Evolutionary conservation across 2,329 filamentous ascomycete genomes (phyloP).

Genomic region (Exophiala xenobiotica): DNA sequence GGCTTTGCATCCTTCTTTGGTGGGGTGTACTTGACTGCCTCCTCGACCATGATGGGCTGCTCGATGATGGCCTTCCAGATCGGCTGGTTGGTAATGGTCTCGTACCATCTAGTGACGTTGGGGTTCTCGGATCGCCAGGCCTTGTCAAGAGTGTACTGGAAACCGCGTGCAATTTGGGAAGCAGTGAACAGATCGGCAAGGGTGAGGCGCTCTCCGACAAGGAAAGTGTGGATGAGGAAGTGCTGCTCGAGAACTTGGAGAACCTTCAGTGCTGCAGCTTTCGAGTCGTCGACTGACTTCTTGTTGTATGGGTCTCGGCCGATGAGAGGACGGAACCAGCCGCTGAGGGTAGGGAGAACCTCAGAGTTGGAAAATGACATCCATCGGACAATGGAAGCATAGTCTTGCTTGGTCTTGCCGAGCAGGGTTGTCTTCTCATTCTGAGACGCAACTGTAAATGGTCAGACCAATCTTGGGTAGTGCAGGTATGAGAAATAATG

Average conservation of each 20-base stretch:
- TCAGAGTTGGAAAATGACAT: constrained; percentile 95
- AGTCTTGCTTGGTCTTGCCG: constrained; percentile 99
- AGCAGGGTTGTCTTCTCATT: constrained; percentile 99
- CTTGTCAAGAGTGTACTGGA: constrained; percentile 93
- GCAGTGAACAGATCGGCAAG: constrained; percentile 89
- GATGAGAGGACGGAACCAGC: constrained; percentile 83
- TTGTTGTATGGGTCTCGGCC: constrained; percentile 92
- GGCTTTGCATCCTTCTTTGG: constrained; percentile 68
- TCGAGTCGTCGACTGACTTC: constrained; percentile 83
- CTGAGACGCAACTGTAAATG: constrained; percentile 80
- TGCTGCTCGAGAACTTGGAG: constrained; percentile 78
- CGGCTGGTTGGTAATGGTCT: constrained; percentile 88
- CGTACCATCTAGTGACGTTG: constrained; percentile 88
- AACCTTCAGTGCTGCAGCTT: constrained; percentile 67
- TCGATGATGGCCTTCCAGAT: constrained; percentile 80
- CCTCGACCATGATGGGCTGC: constrained; percentile 76
- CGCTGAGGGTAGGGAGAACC: constrained; percentile 69
- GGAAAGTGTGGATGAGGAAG: constrained; percentile 89
- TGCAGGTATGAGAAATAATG: constrained; percentile 12
- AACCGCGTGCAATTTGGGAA: constrained; percentile 78
- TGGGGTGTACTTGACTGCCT: constrained; percentile 69
- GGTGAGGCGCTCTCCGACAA: constrained; percentile 95
- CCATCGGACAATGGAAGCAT: constrained; percentile 97
- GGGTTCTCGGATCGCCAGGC: constrained; percentile 79
- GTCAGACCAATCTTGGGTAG: constrained; percentile 25